Evolutionary conservation across 495 filamentous ascomycete species (phyloP).

Genomic region (Trichoderma gamsii): DNA sequence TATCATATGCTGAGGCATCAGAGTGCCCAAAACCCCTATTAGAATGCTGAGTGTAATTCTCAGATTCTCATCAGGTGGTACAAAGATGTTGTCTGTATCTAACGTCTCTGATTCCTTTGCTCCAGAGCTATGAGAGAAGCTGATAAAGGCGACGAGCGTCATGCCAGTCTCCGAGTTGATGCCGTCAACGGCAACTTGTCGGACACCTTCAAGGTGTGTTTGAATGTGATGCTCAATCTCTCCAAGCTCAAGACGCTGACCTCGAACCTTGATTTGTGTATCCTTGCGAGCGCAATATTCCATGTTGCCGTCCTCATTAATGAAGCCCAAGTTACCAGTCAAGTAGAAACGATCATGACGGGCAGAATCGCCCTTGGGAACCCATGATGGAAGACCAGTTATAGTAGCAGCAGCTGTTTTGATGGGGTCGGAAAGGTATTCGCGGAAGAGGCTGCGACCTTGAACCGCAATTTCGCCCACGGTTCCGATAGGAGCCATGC

Average conservation of each 20-base stretch:
- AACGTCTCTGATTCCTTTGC: slow-evolving; percentile 25
- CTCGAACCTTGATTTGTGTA: slow-evolving; percentile 37
- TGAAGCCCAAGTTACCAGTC: slow-evolving; percentile 39
- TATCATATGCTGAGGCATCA: slow-evolving; percentile 48
- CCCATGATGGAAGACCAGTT: background rate
- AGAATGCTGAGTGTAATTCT: slow-evolving; percentile 20
- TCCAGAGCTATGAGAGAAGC: slow-evolving; percentile 19
- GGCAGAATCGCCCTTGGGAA: background rate
- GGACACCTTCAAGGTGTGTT: slow-evolving; percentile 19
- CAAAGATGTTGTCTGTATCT: slow-evolving; percentile 29
- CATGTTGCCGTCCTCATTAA: slow-evolving; percentile 39
- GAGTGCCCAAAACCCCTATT: slow-evolving; percentile 31
- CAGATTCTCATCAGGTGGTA: slow-evolving; percentile 36
- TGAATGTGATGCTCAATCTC: slow-evolving; percentile 25
- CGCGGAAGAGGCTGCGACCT: slow-evolving; percentile 36
- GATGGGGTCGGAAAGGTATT: slow-evolving; percentile 14
- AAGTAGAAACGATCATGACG: slow-evolving; percentile 28
- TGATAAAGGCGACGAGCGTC: slow-evolving; percentile 34
- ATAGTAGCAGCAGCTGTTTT: slow-evolving; percentile 16
- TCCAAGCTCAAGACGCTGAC: slow-evolving; percentile 39
- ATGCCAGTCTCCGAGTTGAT: slow-evolving; percentile 26
- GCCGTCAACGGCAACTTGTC: slow-evolving; percentile 19
- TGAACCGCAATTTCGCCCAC: slow-evolving; percentile 45
- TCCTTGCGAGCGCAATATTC: slow-evolving; percentile 32
- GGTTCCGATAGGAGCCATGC: slow-evolving; percentile 40